Evolutionary conservation across 2,329 filamentous ascomycete genomes (phyloP), one percentile per base, ranked within the genome.

Genomic region (Trichoderma sp.): DNA sequence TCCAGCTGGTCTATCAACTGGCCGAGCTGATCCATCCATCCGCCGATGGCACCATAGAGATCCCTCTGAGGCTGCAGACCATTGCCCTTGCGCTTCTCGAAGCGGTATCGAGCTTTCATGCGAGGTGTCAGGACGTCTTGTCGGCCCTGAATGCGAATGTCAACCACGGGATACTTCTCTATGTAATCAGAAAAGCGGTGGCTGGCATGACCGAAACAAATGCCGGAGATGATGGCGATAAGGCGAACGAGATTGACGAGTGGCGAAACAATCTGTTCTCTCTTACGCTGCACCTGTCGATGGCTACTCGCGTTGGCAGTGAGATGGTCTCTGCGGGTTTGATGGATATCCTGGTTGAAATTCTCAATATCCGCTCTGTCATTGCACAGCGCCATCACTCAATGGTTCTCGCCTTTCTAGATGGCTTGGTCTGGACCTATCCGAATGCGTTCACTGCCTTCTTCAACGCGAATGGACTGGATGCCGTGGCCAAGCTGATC

Each of bases 141-240:
- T 88, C 92, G 48, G 93, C 95, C n/a, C 81, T 99, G 48, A 96
- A 93, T 72, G 92, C 96, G 62, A 97, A 94, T 71, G 94, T 98
- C 44, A 98, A 96, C 72, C 96, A 99, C 72, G 96, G 95, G 15
- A 90, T 98, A 34, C 83, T 99, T 51, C 90, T 98, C 70, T 98
- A 97, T 73, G 86, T 97, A 69, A 90, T 97, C 57, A 87, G 94
- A 64, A 97, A 96, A 77, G 91, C 93, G 10, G 91, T 98, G 65
- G 89, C 90, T 19, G 91, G 93, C 68, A 89, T 99, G 79, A 87
- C 84, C 65, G 80, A 80, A 19, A 83, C 87, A 66, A 80, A 81
- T 56, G 65, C 69, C 6, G 74, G 80, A 57, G 86, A 89, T 63
- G 78, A 81, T 66, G 82, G 87, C 45, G 82, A 85, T 24, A 83